Percentiles rank a stretch among this genome's conserved stretches.
Conservation (phyloP, 495 filamentous ascomycete species). For the Trichoderma virens region DNA sequence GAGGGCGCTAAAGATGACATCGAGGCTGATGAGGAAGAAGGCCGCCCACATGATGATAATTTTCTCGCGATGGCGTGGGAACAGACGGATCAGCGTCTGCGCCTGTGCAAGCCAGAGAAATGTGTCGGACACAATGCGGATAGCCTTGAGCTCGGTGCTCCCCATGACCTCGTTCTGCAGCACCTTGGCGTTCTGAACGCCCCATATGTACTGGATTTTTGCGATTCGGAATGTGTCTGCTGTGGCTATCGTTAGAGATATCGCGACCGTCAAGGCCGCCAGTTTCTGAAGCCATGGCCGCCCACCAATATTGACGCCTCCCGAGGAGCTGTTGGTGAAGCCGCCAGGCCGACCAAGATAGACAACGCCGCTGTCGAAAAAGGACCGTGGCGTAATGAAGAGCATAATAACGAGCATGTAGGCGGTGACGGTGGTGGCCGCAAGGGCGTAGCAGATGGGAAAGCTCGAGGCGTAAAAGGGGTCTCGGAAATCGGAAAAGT, state of each 20-base stretch:
- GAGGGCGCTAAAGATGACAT: conserved; percentile 79
- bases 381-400: conserved; percentile 82
- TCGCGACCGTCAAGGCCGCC: conserved; percentile 79
- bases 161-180: conserved; percentile 69
- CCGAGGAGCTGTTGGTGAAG: conserved; percentile 72
- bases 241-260: conserved; percentile 88
- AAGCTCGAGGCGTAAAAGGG: conserved; percentile 91
- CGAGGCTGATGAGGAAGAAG: conserved; percentile 83
- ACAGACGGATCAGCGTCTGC: conserved; percentile 89
- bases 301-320: conserved; percentile 76
- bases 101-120: conserved; percentile 97
- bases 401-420: conserved; percentile 94
- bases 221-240: conserved; percentile 82
- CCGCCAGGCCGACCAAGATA: conserved; percentile 67
- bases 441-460: conserved; percentile 86
- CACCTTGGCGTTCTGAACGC: conserved; percentile 60
- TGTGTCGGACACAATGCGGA: conserved; percentile 84
- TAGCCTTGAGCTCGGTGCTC: conserved; percentile 76
- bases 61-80: conserved; percentile 94
- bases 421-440: conserved; percentile 81
- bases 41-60: conserved; percentile 98
- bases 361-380: conserved; percentile 75
- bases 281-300: conserved; percentile 95
- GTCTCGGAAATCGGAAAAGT: conserved; percentile 55
- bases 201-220: conserved; percentile 64